Percentiles rank a stretch among this genome's conserved stretches.
Evolutionary conservation across 805 yeast genomes (phyloP).

Genomic region (Yarrowia porcina): DNA sequence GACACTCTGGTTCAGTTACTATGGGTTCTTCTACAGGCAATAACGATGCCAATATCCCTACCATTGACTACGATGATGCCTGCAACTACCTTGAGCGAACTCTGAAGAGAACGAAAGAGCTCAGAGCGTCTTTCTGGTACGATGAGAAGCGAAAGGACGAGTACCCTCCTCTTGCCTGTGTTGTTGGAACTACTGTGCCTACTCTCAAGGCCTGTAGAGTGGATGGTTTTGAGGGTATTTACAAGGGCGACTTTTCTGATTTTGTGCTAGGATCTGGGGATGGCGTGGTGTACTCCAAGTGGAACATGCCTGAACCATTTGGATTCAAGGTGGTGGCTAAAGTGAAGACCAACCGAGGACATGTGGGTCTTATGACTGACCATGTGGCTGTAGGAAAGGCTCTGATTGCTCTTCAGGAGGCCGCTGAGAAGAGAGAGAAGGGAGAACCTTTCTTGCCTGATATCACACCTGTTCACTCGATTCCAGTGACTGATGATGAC

Average conservation of each 20-base stretch:
- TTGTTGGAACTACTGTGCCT: conserved; percentile 79
- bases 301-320: conserved; percentile 72
- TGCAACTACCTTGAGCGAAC: conserved; percentile 62
- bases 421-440: conserved; percentile 41
- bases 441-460: not conserved
- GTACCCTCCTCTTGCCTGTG: conserved; percentile 82
- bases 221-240: conserved; percentile 56
- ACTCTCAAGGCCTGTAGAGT: conserved; percentile 81
- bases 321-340: conserved; percentile 73
- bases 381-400: conserved; percentile 69
- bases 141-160: conserved; percentile 44
- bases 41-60: conserved; percentile 24
- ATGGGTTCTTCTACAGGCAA: conserved; percentile 5
- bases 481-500: conserved; percentile 2
- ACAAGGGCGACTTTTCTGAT: conserved; percentile 67
- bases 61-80: conserved; percentile 47
- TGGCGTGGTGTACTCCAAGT: conserved; percentile 82
- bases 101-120: conserved; percentile 56
- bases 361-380: conserved; percentile 77
- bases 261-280: conserved; percentile 88
- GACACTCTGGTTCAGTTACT: not conserved
- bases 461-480: conserved; percentile 5
- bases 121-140: conserved; percentile 53
- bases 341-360: conserved; percentile 64
- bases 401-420: conserved; percentile 56